Conservation (phyloP, 257 asterid species). For the Mentha longifolia region DNA sequence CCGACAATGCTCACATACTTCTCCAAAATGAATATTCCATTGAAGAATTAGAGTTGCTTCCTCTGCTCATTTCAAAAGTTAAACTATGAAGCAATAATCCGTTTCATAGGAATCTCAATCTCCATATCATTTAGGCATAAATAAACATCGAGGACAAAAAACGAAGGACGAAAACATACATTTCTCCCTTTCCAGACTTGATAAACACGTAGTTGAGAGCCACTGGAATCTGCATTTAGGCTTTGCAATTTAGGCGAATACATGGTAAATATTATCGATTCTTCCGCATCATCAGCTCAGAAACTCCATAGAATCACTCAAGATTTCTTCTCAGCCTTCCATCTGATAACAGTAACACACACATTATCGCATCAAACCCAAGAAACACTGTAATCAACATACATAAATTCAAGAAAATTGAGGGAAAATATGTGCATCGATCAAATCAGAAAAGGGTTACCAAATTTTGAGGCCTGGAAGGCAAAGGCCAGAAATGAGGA, state of each 20-base stretch:
- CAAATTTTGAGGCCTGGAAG: constrained; percentile 34
- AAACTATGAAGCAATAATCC: neutral
- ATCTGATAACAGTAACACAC: constrained; percentile 25
- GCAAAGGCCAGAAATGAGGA: constrained; percentile 27
- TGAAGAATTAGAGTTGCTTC: neutral
- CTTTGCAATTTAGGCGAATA: constrained; percentile 38
- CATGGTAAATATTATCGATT: constrained; percentile 38
- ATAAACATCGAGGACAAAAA: neutral
- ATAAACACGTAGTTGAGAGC: constrained; percentile 41
- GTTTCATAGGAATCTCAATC: neutral
- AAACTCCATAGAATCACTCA: constrained; percentile 26
- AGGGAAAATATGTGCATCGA: neutral
- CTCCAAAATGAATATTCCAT: neutral
- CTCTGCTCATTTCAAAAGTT: neutral
- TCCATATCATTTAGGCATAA: neutral
- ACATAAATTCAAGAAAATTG: constrained; percentile 5
- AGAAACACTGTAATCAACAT: neutral
- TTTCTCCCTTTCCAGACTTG: constrained; percentile 66
- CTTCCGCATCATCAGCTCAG: constrained; percentile 21
- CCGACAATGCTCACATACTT: neutral
- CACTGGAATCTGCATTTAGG: constrained; percentile 26
- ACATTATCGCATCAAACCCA: constrained; percentile 13
- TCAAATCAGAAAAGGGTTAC: constrained; percentile 11
- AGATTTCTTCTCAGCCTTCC: constrained; percentile 36
- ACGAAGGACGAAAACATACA: constrained; percentile 35